Evolutionary conservation across 768 basidiomycete genomes (phyloP).

Genomic region (Asterophora lycoperdoides): DNA sequence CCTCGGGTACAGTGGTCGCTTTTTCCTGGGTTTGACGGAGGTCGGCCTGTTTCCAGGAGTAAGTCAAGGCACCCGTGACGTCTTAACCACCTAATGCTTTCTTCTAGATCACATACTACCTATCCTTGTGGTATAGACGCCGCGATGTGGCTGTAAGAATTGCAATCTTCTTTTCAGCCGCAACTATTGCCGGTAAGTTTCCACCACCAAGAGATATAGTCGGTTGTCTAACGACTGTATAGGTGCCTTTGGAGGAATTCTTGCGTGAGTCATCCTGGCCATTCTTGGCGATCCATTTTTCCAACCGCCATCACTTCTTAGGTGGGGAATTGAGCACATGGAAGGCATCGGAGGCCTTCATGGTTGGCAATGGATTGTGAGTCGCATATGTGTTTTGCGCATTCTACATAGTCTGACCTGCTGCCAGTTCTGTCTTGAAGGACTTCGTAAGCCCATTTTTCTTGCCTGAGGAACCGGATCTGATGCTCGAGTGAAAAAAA

Average conservation of each 20-base stretch:
- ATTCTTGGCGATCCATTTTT: not conserved
- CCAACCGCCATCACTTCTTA: slow-evolving; percentile 24
- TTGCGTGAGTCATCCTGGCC: slow-evolving; percentile 34
- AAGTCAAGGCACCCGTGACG: slow-evolving; percentile 4
- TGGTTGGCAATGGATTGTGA: slow-evolving; percentile 51
- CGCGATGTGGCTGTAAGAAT: slow-evolving; percentile 54
- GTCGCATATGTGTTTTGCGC: slow-evolving; percentile 10
- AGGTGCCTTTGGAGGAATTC: slow-evolving; percentile 44
- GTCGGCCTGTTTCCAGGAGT: slow-evolving; percentile 37
- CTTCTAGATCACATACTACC: slow-evolving; percentile 36
- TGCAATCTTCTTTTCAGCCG: slow-evolving; percentile 62
- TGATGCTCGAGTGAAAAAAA: not conserved
- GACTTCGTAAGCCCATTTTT: slow-evolving; percentile 24
- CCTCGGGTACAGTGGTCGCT: slow-evolving; percentile 25
- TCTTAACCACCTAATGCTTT: not conserved
- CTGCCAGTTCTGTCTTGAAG: slow-evolving; percentile 42
- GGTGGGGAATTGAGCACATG: slow-evolving; percentile 43
- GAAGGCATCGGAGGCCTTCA: slow-evolving; percentile 35
- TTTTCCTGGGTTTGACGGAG: slow-evolving; percentile 39
- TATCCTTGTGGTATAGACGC: slow-evolving; percentile 59
- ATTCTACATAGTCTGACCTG: not conserved
- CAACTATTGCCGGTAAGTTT: slow-evolving; percentile 45
- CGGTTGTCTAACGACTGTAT: not conserved
- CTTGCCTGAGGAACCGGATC: not conserved
- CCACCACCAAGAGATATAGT: not conserved